phyloP scores from a whole-genome alignment of 805 yeast species.

The Starmerella ratchasimensis region DNA sequence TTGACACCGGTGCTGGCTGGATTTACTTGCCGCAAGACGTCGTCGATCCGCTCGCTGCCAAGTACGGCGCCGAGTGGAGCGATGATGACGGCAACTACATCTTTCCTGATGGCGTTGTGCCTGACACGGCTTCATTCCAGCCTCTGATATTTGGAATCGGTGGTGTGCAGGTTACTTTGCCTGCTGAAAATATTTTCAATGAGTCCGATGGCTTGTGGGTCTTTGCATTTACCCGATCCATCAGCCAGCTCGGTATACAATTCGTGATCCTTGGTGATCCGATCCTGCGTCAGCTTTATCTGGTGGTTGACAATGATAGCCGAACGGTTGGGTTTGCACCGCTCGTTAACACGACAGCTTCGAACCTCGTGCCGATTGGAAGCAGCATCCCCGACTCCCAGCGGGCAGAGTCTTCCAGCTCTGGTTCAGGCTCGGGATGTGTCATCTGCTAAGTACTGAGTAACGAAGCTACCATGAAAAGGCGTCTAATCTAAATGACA shows the following conservation, averaged over 20 bases:
- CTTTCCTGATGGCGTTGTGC: slow-evolving; percentile 1
- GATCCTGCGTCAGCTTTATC: slow-evolving; percentile 45
- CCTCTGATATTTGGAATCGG: slow-evolving; percentile 12
- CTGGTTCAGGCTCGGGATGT: too few species aligned
- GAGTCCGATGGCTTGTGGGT: slow-evolving; percentile 3
- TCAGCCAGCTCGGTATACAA: background rate
- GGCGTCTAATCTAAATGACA: too few species aligned
- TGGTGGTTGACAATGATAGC: slow-evolving; percentile 50
- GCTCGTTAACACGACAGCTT: slow-evolving; percentile 2
- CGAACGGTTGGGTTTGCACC: slow-evolving; percentile 44
- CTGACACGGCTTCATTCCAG: slow-evolving; percentile 2
- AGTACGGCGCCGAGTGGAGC: slow-evolving; percentile 8
- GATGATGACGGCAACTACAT: background rate
- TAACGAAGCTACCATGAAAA: too few species aligned
- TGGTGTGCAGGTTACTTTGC: slow-evolving; percentile 16
- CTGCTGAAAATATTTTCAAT: slow-evolving; percentile 20
- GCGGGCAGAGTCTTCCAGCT: too few species aligned
- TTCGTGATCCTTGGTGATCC: slow-evolving; percentile 32
- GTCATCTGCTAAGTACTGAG: too few species aligned
- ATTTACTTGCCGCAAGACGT: slow-evolving; percentile 31
- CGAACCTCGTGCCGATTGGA: slow-evolving; percentile 5
- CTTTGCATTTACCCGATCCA: slow-evolving; percentile 12
- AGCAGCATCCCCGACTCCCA: slow-evolving; percentile 7
- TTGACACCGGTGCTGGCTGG: slow-evolving; percentile 44
- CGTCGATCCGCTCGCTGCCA: slow-evolving; percentile 5